phyloP scores from a whole-genome alignment of 257 asterid genomes.

The Fraxinus quadrangulata region DNA sequence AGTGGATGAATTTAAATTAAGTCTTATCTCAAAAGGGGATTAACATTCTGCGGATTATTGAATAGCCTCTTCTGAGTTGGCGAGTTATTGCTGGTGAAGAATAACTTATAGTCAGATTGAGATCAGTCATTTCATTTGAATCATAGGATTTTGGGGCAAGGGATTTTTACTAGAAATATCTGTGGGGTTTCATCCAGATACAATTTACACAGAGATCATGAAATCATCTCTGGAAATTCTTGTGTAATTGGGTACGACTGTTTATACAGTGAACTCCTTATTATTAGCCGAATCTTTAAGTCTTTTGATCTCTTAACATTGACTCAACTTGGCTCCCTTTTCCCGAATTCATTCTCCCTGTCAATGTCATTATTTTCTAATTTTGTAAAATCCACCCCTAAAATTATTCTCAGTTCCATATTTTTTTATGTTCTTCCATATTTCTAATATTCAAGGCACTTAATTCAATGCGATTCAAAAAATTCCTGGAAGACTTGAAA shows the following conservation, averaged over 20 bases:
- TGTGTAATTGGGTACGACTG: neutral
- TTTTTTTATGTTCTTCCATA: neutral
- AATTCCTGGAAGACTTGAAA: neutral
- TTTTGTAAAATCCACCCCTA: neutral
- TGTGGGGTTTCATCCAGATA: neutral
- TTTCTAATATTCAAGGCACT: neutral
- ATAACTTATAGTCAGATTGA: neutral
- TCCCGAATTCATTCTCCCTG: neutral
- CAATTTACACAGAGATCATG: neutral
- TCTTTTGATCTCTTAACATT: neutral
- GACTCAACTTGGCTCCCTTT: neutral
- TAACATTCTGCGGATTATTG: conserved; percentile 12
- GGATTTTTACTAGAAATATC: neutral
- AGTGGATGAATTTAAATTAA: conserved; percentile 14
- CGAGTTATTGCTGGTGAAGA: neutral
- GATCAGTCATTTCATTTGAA: neutral
- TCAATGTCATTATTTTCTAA: neutral
- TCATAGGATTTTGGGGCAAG: neutral
- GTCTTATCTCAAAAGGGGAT: conserved; percentile 8
- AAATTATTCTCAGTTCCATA: neutral
- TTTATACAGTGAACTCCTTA: neutral
- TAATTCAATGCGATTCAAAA: neutral
- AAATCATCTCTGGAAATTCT: neutral
- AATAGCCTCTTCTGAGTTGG: conserved; percentile 8
- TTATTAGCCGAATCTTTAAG: neutral